Conservation (phyloP, 2,329 filamentous ascomycete genomes). For the Corinectria fuckeliana region DNA sequence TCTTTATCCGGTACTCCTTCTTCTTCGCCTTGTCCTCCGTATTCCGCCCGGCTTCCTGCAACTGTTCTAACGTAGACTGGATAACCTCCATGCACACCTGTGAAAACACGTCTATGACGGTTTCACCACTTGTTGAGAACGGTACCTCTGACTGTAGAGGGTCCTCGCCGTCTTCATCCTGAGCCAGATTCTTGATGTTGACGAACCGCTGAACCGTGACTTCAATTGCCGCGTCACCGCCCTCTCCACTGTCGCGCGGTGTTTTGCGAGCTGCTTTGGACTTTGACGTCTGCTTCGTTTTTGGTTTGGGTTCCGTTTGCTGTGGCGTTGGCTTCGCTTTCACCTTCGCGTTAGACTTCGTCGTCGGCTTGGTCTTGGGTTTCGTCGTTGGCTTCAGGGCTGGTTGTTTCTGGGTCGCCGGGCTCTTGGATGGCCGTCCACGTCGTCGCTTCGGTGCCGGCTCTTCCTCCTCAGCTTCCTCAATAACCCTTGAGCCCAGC, state of each 20-base stretch:
- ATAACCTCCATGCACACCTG: conserved; percentile 68
- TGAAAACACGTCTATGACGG: conserved; percentile 66
- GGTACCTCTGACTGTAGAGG: conserved; percentile 60
- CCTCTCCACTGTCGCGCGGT: conserved; percentile 11
- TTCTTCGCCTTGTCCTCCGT: conserved; percentile 55
- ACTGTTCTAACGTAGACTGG: conserved; percentile 54
- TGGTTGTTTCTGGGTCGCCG: conserved; percentile 51
- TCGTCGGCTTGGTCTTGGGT: conserved; percentile 22
- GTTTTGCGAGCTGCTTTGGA: conserved; percentile 29
- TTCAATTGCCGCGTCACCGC: conserved; percentile 49
- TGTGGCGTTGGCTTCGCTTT: conserved; percentile 20
- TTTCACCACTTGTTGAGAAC: conserved; percentile 63
- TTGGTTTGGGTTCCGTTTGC: conserved; percentile 29
- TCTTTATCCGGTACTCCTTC: conserved; percentile 62
- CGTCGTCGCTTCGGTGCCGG: conserved; percentile 47
- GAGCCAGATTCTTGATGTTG: conserved; percentile 52
- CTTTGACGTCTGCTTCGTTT: conserved; percentile 28
- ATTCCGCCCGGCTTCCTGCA: conserved; percentile 49
- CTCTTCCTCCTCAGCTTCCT: conserved; percentile 42
- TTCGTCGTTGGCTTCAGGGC: conserved; percentile 32
- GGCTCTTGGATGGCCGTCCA: conserved; percentile 47
- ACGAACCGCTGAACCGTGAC: conserved; percentile 67
- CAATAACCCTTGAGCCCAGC: conserved; percentile 44
- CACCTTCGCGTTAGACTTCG: conserved; percentile 24
- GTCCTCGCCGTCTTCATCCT: conserved; percentile 48